Evolutionary conservation across 1,284 basidiomycete genomes (phyloP).

Genomic region (Termitomyces sp.): DNA sequence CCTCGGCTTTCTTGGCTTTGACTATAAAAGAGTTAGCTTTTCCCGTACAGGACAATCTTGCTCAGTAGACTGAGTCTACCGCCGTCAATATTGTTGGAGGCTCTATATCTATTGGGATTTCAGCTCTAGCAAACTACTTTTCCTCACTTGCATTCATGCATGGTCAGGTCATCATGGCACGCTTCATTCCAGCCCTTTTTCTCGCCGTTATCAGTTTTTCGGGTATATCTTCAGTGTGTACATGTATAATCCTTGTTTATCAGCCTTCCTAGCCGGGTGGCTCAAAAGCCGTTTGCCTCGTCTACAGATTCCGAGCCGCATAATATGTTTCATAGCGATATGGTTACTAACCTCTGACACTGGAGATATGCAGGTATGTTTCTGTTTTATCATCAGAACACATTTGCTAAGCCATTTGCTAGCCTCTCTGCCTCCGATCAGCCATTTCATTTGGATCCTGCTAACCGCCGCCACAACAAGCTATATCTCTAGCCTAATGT

Average conservation of each 20-base stretch:
- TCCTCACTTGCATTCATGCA: constrained; percentile 23
- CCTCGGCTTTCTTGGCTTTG: constrained; percentile 38
- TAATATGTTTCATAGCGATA: constrained; percentile 42
- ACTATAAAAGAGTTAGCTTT: constrained; percentile 46
- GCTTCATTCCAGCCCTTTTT: constrained; percentile 36
- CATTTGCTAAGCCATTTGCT: not conserved
- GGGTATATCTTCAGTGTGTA: constrained; percentile 22
- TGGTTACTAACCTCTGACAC: constrained; percentile 40
- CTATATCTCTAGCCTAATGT: constrained; percentile 33
- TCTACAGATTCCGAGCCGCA: constrained; percentile 39
- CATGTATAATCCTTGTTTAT: not conserved
- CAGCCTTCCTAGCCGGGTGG: constrained; percentile 32
- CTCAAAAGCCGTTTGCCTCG: constrained; percentile 43
- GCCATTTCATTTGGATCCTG: constrained; percentile 38
- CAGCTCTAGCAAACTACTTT: constrained; percentile 36
- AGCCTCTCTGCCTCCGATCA: constrained; percentile 29
- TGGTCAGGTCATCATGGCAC: constrained; percentile 24
- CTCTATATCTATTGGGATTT: constrained; percentile 36
- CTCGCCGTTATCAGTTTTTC: constrained; percentile 36
- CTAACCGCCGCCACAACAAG: constrained; percentile 36
- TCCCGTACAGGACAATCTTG: constrained; percentile 40
- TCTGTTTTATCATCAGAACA: not conserved
- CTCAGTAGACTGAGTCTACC: constrained; percentile 44
- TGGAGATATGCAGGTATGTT: constrained; percentile 27
- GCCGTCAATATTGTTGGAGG: constrained; percentile 41